A percentile compares a stretch with the other conserved stretches of the same genome.
phyloP scores from a whole-genome alignment of 1,139 yeast genomes.

The Geotrichum candidum region DNA sequence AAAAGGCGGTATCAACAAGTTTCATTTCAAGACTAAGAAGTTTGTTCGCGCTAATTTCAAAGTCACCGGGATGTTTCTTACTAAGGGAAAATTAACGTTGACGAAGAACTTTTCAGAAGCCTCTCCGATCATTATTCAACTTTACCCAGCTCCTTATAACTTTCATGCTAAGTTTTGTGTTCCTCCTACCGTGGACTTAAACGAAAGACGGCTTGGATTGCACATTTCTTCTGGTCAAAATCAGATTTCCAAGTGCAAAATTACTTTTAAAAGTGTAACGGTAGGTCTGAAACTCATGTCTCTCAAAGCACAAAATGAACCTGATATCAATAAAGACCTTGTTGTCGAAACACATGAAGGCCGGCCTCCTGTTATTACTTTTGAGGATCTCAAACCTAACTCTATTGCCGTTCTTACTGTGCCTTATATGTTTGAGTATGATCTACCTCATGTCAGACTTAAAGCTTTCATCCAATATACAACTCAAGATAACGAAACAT shows the following conservation, averaged over 20 bases:
- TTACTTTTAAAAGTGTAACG: constrained; percentile 20
- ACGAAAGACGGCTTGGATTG: constrained; percentile 23
- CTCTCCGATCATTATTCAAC: constrained; percentile 19
- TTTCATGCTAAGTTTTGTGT: constrained; percentile 22
- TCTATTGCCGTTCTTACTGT: constrained; percentile 12
- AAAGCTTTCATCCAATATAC: constrained; percentile 21
- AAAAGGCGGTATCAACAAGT: constrained; percentile 7
- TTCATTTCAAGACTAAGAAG: constrained; percentile 24
- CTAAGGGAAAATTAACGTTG: constrained; percentile 25
- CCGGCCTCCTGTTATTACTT: constrained; percentile 15
- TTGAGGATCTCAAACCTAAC: constrained; percentile 3
- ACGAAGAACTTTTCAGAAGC: constrained; percentile 24
- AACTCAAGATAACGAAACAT: constrained; percentile 20
- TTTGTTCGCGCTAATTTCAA: constrained; percentile 29
- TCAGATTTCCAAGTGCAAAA: constrained; percentile 14
- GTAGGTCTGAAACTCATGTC: constrained; percentile 20
- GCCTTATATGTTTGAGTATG: constrained; percentile 17
- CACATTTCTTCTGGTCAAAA: constrained; percentile 20
- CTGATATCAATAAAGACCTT: background rate
- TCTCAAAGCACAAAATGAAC: constrained; percentile 11
- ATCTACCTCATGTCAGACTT: constrained; percentile 6
- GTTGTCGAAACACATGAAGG: constrained; percentile 10
- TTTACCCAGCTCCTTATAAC: constrained; percentile 23
- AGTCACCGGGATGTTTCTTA: constrained; percentile 24
- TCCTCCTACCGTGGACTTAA: constrained; percentile 20